Conservation (phyloP, 352 stramenopile species). For the Globisporangium yorkense region DNA sequence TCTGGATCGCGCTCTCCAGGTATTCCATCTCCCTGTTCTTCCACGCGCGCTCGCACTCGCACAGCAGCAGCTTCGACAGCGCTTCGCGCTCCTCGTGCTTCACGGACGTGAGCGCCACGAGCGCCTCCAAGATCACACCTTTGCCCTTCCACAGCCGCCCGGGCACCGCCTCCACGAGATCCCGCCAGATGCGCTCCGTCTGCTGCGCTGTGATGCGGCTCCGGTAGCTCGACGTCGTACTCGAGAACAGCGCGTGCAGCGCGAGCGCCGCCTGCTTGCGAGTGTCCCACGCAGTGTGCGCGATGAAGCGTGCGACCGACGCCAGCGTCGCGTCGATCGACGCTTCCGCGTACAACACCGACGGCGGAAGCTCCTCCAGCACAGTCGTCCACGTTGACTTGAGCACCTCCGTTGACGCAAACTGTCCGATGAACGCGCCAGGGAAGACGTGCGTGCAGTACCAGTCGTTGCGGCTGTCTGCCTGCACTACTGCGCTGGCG, state of each 20-base stretch:
- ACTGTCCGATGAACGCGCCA: conserved; percentile 70
- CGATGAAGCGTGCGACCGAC: conserved; percentile 39
- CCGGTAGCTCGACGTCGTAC: conserved; percentile 29
- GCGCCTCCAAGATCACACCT: conserved; percentile 62
- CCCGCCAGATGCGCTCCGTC: conserved; percentile 39
- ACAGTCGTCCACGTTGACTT: conserved; percentile 49
- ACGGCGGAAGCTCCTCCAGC: conserved; percentile 61
- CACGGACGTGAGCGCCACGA: conserved; percentile 42
- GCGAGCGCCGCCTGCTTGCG: conserved; percentile 60
- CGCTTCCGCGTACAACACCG: conserved; percentile 38
- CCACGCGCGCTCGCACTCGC: conserved; percentile 57
- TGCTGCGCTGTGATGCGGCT: conserved; percentile 35
- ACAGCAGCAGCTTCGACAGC: conserved; percentile 37
- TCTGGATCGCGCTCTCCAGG: conserved; percentile 56
- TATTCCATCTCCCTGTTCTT: conserved; percentile 63
- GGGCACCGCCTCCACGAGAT: conserved; percentile 46
- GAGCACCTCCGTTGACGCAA: conserved; percentile 39
- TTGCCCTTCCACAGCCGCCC: conserved; percentile 75
- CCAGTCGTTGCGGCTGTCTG: conserved; percentile 48
- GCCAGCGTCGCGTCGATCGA: conserved; percentile 43
- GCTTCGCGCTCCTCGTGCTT: conserved; percentile 9
- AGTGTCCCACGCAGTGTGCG: conserved; percentile 73
- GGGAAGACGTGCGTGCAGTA: conserved; percentile 66
- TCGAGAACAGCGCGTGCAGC: conserved; percentile 49
- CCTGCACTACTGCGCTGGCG: conserved; percentile 20